Evolutionary conservation across 495 filamentous ascomycete genomes (phyloP).

Genomic region (Aspergillus hancockii): DNA sequence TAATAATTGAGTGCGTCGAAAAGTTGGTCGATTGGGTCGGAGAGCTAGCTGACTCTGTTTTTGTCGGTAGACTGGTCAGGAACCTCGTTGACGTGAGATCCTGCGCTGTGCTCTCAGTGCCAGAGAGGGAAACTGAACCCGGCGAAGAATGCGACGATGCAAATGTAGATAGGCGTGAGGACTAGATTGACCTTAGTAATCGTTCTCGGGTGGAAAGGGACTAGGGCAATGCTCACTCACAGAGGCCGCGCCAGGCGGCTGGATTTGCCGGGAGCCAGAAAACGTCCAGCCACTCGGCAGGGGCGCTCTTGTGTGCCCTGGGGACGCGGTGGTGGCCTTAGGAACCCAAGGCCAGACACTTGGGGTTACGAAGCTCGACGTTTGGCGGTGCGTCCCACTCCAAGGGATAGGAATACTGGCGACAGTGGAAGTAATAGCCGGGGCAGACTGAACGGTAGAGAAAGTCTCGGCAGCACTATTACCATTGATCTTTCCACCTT

Average conservation of each 20-base stretch:
- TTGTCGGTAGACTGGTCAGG: constrained; percentile 5
- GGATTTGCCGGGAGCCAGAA: constrained; percentile 63
- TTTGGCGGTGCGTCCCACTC: constrained; percentile 62
- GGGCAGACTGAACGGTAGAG: constrained; percentile 42
- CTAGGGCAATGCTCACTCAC: constrained; percentile 49
- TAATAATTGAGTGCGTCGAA: neutral
- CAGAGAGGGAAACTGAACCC: constrained; percentile 49
- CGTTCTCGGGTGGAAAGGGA: neutral
- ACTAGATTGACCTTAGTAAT: constrained; percentile 42
- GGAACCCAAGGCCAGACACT: constrained; percentile 65
- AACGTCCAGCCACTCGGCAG: constrained; percentile 75
- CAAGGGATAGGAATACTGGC: constrained; percentile 60
- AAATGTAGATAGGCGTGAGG: constrained; percentile 51
- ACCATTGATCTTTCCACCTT: constrained; percentile 67
- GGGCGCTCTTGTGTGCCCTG: constrained; percentile 38
- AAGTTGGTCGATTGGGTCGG: neutral
- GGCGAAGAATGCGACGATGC: constrained; percentile 45
- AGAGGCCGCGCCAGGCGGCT: constrained; percentile 48
- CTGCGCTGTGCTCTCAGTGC: constrained; percentile 33
- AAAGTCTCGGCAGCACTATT: constrained; percentile 40
- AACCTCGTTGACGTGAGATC: constrained; percentile 13
- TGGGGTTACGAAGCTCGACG: constrained; percentile 49
- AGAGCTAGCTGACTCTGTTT: neutral
- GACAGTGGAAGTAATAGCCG: constrained; percentile 55
- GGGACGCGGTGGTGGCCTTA: constrained; percentile 39